Conservation (phyloP, 169 alveolate genomes). For the Cryptosporidium bovis region DNA sequence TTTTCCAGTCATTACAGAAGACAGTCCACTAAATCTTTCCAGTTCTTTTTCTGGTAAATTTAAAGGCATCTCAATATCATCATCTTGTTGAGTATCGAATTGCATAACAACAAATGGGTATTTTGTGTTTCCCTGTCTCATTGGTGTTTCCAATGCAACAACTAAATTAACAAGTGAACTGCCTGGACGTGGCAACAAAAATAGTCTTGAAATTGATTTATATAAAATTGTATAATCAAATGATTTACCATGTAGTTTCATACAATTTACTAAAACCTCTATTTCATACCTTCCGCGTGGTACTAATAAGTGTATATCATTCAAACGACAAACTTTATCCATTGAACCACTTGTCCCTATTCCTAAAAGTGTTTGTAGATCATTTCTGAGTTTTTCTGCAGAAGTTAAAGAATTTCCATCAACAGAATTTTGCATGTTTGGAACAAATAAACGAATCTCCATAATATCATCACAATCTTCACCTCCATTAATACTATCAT, state of each 20-base stretch:
- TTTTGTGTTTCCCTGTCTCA: slow-evolving; percentile 96
- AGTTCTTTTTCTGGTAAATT: slow-evolving; percentile 89
- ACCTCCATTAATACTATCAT: slow-evolving; percentile 37
- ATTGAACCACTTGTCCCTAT: slow-evolving; percentile 74
- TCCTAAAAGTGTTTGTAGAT: slow-evolving; percentile 29
- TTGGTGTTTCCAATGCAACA: slow-evolving; percentile 90
- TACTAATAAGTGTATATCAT: slow-evolving; percentile 92
- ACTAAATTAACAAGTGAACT: slow-evolving; percentile 92
- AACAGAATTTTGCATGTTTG: slow-evolving; percentile 31
- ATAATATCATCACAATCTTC: slow-evolving; percentile 56
- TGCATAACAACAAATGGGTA: slow-evolving; percentile 95
- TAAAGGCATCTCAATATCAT: slow-evolving; percentile 85
- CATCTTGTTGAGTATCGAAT: slow-evolving; percentile 91
- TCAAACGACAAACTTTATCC: slow-evolving; percentile 90
- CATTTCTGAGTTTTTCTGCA: slow-evolving; percentile 32
- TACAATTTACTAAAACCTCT: slow-evolving; percentile 89
- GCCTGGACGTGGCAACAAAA: slow-evolving; percentile 95
- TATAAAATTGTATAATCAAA: slow-evolving; percentile 93
- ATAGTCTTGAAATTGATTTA: slow-evolving; percentile 90
- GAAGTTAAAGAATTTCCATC: slow-evolving; percentile 33
- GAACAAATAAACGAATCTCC: slow-evolving; percentile 68
- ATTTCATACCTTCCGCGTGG: slow-evolving; percentile 97
- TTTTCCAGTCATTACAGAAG: slow-evolving; percentile 79
- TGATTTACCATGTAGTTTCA: slow-evolving; percentile 95
- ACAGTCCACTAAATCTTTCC: slow-evolving; percentile 80